A percentile compares a stretch with the other conserved stretches of the same genome.
phyloP scores from a whole-genome alignment of 257 asterid genomes.

The Salvia rosmarinus region DNA sequence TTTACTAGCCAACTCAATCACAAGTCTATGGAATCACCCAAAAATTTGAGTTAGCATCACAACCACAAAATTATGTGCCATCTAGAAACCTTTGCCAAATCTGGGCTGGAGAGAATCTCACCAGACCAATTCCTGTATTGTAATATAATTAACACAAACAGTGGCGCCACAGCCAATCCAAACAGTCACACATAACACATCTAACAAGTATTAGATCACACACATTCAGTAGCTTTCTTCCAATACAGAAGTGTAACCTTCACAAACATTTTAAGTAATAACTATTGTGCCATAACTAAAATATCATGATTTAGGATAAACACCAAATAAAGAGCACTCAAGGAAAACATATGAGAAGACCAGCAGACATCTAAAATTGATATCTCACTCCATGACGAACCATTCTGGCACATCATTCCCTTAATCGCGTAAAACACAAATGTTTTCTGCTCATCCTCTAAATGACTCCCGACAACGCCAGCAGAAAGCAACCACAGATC shows the following conservation, averaged over 20 bases:
- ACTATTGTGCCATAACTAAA: constrained; percentile 33
- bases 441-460: background rate
- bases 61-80: too few relatives aligned
- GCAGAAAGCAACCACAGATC: constrained; percentile 26
- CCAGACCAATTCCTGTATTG: background rate
- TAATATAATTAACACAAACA: constrained; percentile 5
- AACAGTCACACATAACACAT: constrained; percentile 12
- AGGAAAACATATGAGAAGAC: constrained; percentile 28
- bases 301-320: constrained; percentile 31
- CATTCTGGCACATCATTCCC: constrained; percentile 25
- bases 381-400: constrained; percentile 28
- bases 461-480: constrained; percentile 20
- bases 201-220: constrained; percentile 46
- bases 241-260: constrained; percentile 35
- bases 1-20: too few relatives aligned
- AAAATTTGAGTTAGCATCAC: too few relatives aligned
- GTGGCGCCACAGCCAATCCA: background rate
- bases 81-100: too few relatives aligned
- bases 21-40: too few relatives aligned
- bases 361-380: constrained; percentile 20
- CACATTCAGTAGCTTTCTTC: constrained; percentile 36
- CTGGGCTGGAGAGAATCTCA: background rate
- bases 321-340: constrained; percentile 33
- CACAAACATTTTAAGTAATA: constrained; percentile 40
- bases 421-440: background rate